Evolutionary conservation across 768 basidiomycete species (phyloP).

Genomic region (Phlebiopsis gigantea): DNA sequence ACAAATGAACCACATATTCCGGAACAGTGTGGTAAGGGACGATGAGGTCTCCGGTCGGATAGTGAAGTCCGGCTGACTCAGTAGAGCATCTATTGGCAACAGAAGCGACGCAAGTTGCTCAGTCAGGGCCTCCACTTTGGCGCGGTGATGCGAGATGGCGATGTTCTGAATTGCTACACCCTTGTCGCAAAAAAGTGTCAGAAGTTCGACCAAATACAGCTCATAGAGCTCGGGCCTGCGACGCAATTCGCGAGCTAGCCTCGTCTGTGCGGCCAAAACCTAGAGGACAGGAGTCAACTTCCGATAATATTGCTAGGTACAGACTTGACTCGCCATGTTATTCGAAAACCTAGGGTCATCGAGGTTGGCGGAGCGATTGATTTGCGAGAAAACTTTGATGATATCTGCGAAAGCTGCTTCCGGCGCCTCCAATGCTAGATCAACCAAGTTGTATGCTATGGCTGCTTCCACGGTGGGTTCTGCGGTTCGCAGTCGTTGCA

Average conservation of each 20-base stretch:
- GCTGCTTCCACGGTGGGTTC: conserved; percentile 89
- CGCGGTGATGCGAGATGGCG: conserved; percentile 56
- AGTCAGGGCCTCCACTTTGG: conserved; percentile 79
- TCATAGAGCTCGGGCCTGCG: conserved; percentile 74
- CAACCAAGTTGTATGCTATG: conserved; percentile 88
- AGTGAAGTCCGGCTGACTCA: conserved; percentile 65
- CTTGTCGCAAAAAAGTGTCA: conserved; percentile 86
- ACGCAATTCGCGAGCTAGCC: conserved; percentile 75
- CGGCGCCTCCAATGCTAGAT: conserved; percentile 77
- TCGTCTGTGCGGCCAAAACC: conserved; percentile 88
- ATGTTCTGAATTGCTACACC: conserved; percentile 86
- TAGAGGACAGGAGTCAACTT: conserved; percentile 22
- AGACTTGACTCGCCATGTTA: conserved; percentile 59
- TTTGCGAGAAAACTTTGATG: conserved; percentile 75
- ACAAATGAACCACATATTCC: conserved; percentile 93
- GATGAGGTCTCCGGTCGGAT: conserved; percentile 50
- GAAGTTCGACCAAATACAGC: conserved; percentile 76
- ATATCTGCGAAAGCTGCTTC: conserved; percentile 78
- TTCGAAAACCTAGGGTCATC: conserved; percentile 87
- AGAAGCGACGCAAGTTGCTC: conserved; percentile 84
- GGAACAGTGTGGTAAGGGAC: conserved; percentile 71
- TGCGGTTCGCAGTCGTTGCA: conserved; percentile 79
- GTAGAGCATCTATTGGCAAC: conserved; percentile 85
- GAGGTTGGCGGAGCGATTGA: conserved; percentile 82
- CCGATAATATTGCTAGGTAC: neutral